Percentiles rank a stretch among this genome's conserved stretches.
These are phyloP conservation scores for Arthroderma sp. DNA, from an alignment of 2,329 filamentous ascomycete species.

Conservation along the genomic window DNA sequence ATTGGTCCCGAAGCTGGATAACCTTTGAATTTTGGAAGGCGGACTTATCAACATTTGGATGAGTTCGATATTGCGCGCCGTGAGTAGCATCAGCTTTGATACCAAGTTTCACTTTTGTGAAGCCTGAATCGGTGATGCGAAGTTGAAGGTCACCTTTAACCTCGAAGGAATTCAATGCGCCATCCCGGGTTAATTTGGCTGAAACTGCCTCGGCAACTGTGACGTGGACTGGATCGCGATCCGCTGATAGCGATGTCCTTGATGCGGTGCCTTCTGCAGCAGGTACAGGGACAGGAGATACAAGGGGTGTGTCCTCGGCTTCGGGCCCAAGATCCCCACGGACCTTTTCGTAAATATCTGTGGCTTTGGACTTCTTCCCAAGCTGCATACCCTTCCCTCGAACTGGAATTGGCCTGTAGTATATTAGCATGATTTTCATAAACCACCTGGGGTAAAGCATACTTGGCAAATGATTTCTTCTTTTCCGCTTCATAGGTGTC, in stretches of 20 bases:
- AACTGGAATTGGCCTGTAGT: constrained; percentile 40
- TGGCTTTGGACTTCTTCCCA: constrained; percentile 96
- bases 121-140: constrained; percentile 71
- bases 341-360: constrained; percentile 93
- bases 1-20: constrained; percentile 80
- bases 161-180: constrained; percentile 69
- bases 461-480: constrained; percentile 81
- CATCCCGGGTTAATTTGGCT: constrained; percentile 78
- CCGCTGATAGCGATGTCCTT: constrained; percentile 51
- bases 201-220: constrained; percentile 82
- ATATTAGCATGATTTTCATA: neutral
- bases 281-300: constrained; percentile 42
- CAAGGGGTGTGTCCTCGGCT: constrained; percentile 62
- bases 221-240: constrained; percentile 76
- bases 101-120: constrained; percentile 84
- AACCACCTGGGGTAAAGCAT: constrained; percentile 20
- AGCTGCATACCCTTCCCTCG: constrained; percentile 98
- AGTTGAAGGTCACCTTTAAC: constrained; percentile 88
- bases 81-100: constrained; percentile 63
- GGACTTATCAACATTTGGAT: constrained; percentile 88
- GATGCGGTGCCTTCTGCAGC: constrained; percentile 40
- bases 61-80: constrained; percentile 82
- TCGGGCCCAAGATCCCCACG: constrained; percentile 82
- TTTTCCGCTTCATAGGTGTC: constrained; percentile 95
- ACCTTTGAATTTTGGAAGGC: constrained; percentile 69